phyloP scores from a whole-genome alignment of 768 basidiomycete species.

The Cystobasidium onofrii region DNA sequence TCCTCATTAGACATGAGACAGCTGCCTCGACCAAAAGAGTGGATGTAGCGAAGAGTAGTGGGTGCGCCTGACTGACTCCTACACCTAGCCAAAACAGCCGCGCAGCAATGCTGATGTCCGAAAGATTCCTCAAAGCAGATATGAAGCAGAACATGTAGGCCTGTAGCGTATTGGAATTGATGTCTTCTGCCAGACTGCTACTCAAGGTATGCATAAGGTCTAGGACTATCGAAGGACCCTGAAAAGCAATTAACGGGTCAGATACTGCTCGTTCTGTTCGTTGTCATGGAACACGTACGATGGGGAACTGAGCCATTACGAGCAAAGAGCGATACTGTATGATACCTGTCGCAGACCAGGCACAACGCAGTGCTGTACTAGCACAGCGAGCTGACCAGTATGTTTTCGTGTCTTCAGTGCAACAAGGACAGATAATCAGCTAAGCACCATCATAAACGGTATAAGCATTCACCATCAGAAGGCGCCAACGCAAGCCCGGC shows the following conservation, averaged over 20 bases:
- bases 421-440: neutral
- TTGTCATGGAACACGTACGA: neutral
- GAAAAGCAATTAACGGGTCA: neutral
- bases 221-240: neutral
- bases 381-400: neutral
- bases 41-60: neutral
- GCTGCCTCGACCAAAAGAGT: neutral
- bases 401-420: neutral
- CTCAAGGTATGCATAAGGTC: neutral
- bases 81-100: slow-evolving; percentile 22
- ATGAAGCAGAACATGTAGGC: slow-evolving; percentile 11
- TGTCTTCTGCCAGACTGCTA: neutral
- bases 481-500: neutral
- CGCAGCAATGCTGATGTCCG: neutral
- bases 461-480: neutral
- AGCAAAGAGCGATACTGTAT: neutral
- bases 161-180: slow-evolving; percentile 11
- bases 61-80: slow-evolving; percentile 2
- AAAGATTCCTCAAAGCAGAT: neutral
- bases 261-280: too few relatives aligned
- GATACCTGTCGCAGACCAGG: neutral
- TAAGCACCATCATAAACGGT: neutral
- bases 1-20: neutral
- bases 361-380: neutral
- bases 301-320: neutral